Percentiles rank a stretch among this genome's conserved stretches.
Evolutionary conservation across 768 basidiomycete genomes (phyloP).

Genomic region (Rhizopogon sp.): DNA sequence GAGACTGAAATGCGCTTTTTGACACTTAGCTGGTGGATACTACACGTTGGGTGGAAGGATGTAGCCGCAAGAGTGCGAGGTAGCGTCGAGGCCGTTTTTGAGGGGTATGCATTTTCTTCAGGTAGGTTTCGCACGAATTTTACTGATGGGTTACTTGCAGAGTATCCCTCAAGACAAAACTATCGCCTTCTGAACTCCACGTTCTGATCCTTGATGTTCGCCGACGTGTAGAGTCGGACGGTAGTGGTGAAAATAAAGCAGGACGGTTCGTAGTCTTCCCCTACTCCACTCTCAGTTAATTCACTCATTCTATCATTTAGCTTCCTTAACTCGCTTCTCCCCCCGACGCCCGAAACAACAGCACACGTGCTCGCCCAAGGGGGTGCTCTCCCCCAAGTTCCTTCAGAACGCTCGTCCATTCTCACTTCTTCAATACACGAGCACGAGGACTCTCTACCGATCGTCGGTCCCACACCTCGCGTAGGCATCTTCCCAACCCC

Average conservation of each 20-base stretch:
- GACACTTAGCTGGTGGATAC: slow-evolving; percentile 88
- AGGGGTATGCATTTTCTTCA: slow-evolving; percentile 51
- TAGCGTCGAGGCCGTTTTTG: slow-evolving; percentile 80
- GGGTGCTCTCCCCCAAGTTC: slow-evolving; percentile 30
- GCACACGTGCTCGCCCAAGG: slow-evolving; percentile 67
- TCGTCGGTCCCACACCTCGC: slow-evolving; percentile 8
- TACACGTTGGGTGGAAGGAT: slow-evolving; percentile 90
- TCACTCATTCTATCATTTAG: slow-evolving; percentile 3
- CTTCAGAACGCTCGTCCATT: background rate
- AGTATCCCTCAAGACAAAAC: slow-evolving; percentile 76
- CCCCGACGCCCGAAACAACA: slow-evolving; percentile 66
- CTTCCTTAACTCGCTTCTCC: slow-evolving; percentile 71
- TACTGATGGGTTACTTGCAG: slow-evolving; percentile 33
- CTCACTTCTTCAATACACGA: background rate
- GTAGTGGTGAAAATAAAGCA: slow-evolving; percentile 24
- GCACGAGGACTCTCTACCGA: background rate
- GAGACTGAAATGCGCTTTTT: slow-evolving; percentile 78
- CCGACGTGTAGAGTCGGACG: slow-evolving; percentile 68
- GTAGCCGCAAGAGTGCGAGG: slow-evolving; percentile 67
- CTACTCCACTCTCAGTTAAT: background rate
- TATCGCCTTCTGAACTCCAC: slow-evolving; percentile 66
- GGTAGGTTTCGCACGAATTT: background rate
- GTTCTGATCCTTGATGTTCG: slow-evolving; percentile 69
- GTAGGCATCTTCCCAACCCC: slow-evolving; percentile 16
- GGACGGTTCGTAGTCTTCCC: background rate